Percentiles rank a stretch among this genome's conserved stretches.
Evolutionary conservation across 2,329 filamentous ascomycete species (phyloP).

Genomic region (Chaetomium sp.): DNA sequence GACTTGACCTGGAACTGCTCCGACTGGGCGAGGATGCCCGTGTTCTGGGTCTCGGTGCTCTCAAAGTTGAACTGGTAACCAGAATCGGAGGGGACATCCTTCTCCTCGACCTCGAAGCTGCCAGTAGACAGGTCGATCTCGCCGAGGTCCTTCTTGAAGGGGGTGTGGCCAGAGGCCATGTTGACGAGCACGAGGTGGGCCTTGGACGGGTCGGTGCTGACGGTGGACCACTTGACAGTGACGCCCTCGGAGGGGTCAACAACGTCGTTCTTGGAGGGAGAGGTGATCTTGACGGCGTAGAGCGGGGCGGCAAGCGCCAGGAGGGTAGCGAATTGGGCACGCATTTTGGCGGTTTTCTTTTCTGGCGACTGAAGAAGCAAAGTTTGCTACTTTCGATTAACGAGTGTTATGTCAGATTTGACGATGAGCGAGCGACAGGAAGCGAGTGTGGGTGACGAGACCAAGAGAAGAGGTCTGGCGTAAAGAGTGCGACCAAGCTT

Average conservation of each 20-base stretch:
- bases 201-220: slow-evolving; percentile 32
- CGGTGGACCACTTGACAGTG: slow-evolving; percentile 32
- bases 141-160: slow-evolving; percentile 32
- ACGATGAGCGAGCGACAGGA: slow-evolving; percentile 8
- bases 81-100: slow-evolving; percentile 25
- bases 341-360: slow-evolving; percentile 29
- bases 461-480: background rate
- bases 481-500: background rate
- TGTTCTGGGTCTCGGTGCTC: slow-evolving; percentile 30
- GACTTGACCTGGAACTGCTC: slow-evolving; percentile 33
- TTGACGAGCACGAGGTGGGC: slow-evolving; percentile 36
- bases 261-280: slow-evolving; percentile 31
- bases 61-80: slow-evolving; percentile 37
- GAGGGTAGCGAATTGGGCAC: slow-evolving; percentile 26
- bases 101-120: slow-evolving; percentile 23
- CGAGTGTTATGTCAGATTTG: slow-evolving; percentile 6
- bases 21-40: slow-evolving; percentile 36
- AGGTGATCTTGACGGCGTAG: slow-evolving; percentile 34
- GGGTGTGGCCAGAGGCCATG: slow-evolving; percentile 34
- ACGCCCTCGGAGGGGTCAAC: slow-evolving; percentile 31
- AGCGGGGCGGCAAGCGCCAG: slow-evolving; percentile 26
- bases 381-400: slow-evolving; percentile 3
- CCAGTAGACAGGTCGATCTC: slow-evolving; percentile 32
- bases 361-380: background rate
- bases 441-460: slow-evolving; percentile 9